Evolutionary conservation across 1,284 basidiomycete species (phyloP), one percentile per base, ranked within the genome.

Genomic region (Puccinia coronata): DNA sequence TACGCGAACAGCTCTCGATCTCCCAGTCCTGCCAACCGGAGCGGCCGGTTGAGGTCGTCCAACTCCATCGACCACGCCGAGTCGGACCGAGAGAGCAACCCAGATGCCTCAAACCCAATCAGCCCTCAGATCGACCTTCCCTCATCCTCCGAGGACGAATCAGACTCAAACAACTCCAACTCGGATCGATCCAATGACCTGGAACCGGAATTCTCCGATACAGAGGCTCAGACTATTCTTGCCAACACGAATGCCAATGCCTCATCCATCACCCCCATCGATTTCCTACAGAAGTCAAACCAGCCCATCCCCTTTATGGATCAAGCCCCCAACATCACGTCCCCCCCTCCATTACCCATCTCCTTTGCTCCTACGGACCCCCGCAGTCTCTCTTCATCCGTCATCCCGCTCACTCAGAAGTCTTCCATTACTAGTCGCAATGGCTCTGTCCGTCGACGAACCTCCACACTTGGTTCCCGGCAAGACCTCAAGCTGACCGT

Each of bases 241-340:
- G 78, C 78, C 28, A 80, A 80, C 53, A 80, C 78, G 18, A 41
- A 65, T 41, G 78, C 78, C 11, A 80, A 80, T 47, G 67, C 78
- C 23, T 80, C 78, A 36, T 65, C 78, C 2, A 53, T 41, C 34
- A 80, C 67, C 11, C 78, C 78, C 47, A 71, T 71, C 39, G 78
- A 80, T 36, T 80, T 43, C 31, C 31, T 80, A 28, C 76, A 79
- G 51, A 57, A 41, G 28, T 79, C 76, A 2, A 55, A 79, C 41
- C 76, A 79, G 41, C 76, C 76, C 36, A 55, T 79, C 18, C 76
- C 76, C 16, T 79, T 79, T 34, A 53, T 79, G 12, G 76, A 79
- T 57, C 76, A 79, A 41, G 76, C 76, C 39, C 76, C 78, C 31
- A 71, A 71, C 43, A 39, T 72, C 31, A 80, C 67, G 39, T 71